Base-by-base conservation (phyloP, 192 early-diverging fungal genomes). In the Dispira parvispora region DNA sequence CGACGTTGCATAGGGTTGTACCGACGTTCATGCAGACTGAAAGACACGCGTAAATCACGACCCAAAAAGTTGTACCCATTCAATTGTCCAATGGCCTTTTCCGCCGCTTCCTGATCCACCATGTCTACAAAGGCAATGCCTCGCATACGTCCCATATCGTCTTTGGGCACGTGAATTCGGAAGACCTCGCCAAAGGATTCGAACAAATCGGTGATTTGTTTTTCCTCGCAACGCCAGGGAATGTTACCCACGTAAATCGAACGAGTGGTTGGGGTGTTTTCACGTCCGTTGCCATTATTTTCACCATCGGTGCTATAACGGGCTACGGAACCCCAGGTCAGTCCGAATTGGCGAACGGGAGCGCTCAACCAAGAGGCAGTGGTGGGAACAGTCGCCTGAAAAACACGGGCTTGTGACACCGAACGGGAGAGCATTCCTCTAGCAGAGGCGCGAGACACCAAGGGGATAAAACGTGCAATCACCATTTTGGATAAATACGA, bases 211-310 rank as follows among this genome's bases (percentile, higher is more conserved):
- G 13, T 21, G 23, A 55, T 14, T 28, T 55, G 53, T 9, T 55
- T 28, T 13, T 55, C 53, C 16, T 18, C 25, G 8, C 25, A 55
- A 28, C 53, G 53, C 53, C 53, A 55, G 8, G 53, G 18, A 25
- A 55, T 55, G 21, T 55, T 55, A 28, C 53, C 53, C 1, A 55
- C 53, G 53, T 55, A 55, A 55, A 55, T 55, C 25, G 53, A 55
- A 25, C 53, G 53, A 1, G 32, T 38, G 6, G 32, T 38, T 38
- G 32, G 32, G 32, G 32, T 38, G 1, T 1, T 4, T 6, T 38
- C 32, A 38, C 32, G 32, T 38, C 32, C 32, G 32, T 38, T 38
- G 32, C 32, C 32, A 6, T 1, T 1, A 38, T 38, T 38, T 38
- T 38, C 3, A 38, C 32, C 6, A 38, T 38, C 32, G 32, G 32